Conservation (phyloP, 345 rosid species). For the Balakata baccata region DNA sequence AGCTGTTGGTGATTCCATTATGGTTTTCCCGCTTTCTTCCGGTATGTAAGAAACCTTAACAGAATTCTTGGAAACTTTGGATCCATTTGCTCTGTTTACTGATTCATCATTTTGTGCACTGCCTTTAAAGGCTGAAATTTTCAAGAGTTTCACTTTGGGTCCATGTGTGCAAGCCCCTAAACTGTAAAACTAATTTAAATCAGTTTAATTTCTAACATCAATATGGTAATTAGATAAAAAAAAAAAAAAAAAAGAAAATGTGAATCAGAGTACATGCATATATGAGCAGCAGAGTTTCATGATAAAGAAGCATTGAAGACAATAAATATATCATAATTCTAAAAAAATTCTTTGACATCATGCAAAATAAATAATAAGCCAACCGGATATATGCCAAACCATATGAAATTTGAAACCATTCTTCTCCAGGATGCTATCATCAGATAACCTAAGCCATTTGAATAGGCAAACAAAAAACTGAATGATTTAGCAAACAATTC, state of each 20-base stretch:
- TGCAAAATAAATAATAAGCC: background rate
- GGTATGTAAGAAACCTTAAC: slow-evolving; percentile 65
- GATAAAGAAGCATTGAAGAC: slow-evolving; percentile 1
- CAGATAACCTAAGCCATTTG: slow-evolving; percentile 5
- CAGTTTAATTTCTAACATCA: slow-evolving; percentile 22
- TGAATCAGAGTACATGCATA: slow-evolving; percentile 11
- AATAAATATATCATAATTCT: background rate
- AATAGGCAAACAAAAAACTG: background rate
- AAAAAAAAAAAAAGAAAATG: background rate
- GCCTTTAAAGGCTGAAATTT: slow-evolving; percentile 77
- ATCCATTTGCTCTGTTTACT: slow-evolving; percentile 47
- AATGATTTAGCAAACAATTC: slow-evolving; percentile 6
- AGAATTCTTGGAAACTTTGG: slow-evolving; percentile 51
- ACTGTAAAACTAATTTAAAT: slow-evolving; percentile 49
- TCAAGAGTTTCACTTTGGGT: slow-evolving; percentile 48
- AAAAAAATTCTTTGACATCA: background rate
- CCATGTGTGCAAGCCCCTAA: slow-evolving; percentile 48
- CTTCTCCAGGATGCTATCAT: background rate
- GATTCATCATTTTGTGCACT: slow-evolving; percentile 55
- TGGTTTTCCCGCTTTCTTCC: slow-evolving; percentile 54
- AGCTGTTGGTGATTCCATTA: slow-evolving; percentile 53
- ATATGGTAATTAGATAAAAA: background rate
- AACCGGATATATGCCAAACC: background rate
- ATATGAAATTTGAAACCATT: background rate
- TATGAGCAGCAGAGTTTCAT: background rate